These are phyloP conservation scores for Eucalyptus polyanthemos DNA, from an alignment of 345 rosid genomes.

Conservation along the genomic window DNA sequence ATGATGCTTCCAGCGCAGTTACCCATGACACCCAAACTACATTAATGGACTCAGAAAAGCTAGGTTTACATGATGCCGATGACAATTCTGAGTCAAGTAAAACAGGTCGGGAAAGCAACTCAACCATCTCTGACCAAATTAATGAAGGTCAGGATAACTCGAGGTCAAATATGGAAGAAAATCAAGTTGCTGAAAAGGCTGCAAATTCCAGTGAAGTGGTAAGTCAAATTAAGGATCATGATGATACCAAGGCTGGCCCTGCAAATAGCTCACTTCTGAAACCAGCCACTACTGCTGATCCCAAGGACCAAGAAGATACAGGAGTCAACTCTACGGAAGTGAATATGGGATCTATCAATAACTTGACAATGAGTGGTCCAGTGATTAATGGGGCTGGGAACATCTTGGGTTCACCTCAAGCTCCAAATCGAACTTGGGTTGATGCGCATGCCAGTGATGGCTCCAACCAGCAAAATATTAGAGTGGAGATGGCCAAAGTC, in stretches of 20 bases:
- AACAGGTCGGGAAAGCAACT: not conserved
- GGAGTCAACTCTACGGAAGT: not conserved
- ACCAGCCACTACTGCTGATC: not conserved
- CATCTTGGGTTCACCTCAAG: not conserved
- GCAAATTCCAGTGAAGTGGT: not conserved
- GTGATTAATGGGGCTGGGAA: not conserved
- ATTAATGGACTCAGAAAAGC: conserved; percentile 16
- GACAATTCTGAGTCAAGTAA: not conserved
- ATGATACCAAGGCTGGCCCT: not conserved
- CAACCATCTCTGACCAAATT: not conserved
- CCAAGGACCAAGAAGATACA: not conserved
- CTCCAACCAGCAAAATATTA: not conserved
- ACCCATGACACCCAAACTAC: conserved; percentile 44
- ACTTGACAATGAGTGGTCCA: not conserved
- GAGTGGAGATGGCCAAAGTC: not conserved
- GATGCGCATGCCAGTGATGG: not conserved
- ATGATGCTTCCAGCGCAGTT: conserved; percentile 98
- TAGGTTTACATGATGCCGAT: conserved; percentile 16
- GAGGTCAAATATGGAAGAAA: not conserved
- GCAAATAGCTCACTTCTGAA: not conserved
- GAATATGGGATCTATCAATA: not conserved
- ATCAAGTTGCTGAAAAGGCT: not conserved
- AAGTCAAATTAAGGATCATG: not conserved
- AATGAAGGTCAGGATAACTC: not conserved
- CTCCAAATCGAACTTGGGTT: not conserved